Evolutionary conservation across 164 flowering plant species (phyloP), one percentile per base, ranked within the genome.

Genomic region (Stephania yunnanensis): DNA sequence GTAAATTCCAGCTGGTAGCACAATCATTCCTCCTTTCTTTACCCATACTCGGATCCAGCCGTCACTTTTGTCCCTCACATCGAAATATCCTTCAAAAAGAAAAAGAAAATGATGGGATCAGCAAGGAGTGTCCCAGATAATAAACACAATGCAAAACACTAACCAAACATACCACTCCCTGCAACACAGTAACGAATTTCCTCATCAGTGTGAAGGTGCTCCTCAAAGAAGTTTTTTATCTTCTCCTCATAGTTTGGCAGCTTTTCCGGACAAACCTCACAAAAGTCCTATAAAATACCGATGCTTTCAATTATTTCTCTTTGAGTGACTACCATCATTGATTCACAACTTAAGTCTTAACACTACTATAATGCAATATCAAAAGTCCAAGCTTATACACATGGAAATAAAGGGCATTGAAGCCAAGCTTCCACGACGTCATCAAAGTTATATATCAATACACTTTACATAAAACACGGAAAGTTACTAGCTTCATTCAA

Each of bases 161-260:
- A 73, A 42, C 31, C n/a, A 72, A 65, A 46, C 91, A 22, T 84
- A 95, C 99, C 98, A 85, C 97, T 94, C 79, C 99, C 99, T 69
- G 87, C 98, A 72, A 96, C 88, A 84, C 90, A 84, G 78, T 94
- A 96, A 73, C 98, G 97, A 71, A 94, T 96, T 89, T 96, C 99
- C 82, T 94, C 98, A 82, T 96, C 99, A 36, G 93, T 94, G 83
- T 96, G 99, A 71, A 96, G 95, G 81, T 94, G 99, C 78, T 96
- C 99, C 81, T 94, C 97, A 61, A 86, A 96, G 77, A 96, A 94
- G 80, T 80, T 86, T 74, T 94, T 94, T n/a, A 96, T 90, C 82
- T 92, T 96, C 82, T 88, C 91, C 69, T 96, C 97, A 82, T 96
- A 96, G 78, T 96, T 94, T 46, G 97, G 97, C 73, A 96, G 83